These are phyloP conservation scores for Penicillium sp. DNA, from an alignment of 2,329 filamentous ascomycete species.

Conservation along the genomic window DNA sequence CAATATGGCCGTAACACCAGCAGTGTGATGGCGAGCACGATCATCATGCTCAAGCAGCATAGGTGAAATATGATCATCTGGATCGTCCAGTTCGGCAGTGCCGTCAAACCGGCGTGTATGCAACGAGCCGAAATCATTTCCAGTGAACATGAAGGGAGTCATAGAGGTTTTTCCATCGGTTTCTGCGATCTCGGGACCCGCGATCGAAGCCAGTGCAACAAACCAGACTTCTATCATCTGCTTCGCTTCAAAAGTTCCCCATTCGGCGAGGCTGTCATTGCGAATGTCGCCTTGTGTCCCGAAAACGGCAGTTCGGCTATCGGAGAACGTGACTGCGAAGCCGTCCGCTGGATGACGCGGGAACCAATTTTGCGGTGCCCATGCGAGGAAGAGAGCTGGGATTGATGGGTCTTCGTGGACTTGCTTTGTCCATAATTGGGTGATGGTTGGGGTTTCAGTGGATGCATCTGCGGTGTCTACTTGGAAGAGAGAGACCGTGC, in stretches of 20 bases:
- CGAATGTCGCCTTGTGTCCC: constrained; percentile 38
- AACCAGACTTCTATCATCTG: constrained; percentile 45
- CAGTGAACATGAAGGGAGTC: constrained; percentile 38
- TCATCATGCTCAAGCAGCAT: constrained; percentile 42
- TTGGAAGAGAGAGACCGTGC: constrained; percentile 46
- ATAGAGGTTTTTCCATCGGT: background rate
- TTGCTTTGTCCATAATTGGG: constrained; percentile 46
- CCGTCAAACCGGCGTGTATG: constrained; percentile 32
- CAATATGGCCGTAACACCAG: constrained; percentile 84
- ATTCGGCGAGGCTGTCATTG: constrained; percentile 21
- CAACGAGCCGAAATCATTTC: constrained; percentile 42
- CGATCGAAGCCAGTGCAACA: constrained; percentile 32
- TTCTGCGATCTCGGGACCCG: background rate
- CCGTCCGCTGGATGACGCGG: constrained; percentile 39
- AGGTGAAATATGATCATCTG: constrained; percentile 16
- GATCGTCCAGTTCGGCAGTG: constrained; percentile 19
- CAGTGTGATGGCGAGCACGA: constrained; percentile 63
- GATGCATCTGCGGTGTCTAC: constrained; percentile 12
- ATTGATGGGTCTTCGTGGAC: constrained; percentile 57
- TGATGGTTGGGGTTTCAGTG: constrained; percentile 26
- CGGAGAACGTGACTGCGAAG: constrained; percentile 71
- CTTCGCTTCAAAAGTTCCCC: constrained; percentile 29
- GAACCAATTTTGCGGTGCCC: constrained; percentile 59
- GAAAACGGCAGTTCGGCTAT: constrained; percentile 63
- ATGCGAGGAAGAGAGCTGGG: constrained; percentile 72